Base-by-base conservation (phyloP, 768 basidiomycete genomes). In the Sutorius australiensis region DNA sequence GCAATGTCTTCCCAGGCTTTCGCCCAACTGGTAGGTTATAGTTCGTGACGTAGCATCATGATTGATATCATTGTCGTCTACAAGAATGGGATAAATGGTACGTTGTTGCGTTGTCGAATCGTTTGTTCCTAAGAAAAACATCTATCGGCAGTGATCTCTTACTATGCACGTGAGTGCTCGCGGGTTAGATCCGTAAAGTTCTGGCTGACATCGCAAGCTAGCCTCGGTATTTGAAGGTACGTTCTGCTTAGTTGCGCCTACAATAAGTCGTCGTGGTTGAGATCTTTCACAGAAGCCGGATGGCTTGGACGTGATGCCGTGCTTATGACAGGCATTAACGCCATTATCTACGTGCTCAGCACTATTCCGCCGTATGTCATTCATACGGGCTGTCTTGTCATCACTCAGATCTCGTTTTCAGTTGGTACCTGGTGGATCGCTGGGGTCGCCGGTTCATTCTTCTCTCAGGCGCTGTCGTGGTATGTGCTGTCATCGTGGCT, bases 1-100 rank as follows among this genome's bases (percentile, higher is more conserved):
- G 95, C 95, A 14, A 95, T 95, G 91, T 91, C 89, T 17, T 92
- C 92, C 50, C 95, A 97, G 68, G 89, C 91, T 38, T 95, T 97
- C 71, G 95, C 95, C 39, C 95, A 97, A 66, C 74, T 97, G 64
- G 93, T 92, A 57, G 55, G 90, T 77, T 37, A 32, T 13, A 21
- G 28, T 50, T 33, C n/a, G 44, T 19, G 4, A 36, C 12, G 14
- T 31, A 19, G 5, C 21, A 21, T 30, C 31, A 13, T 33, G 44
- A 37, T 40, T 57, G 43, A 57, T 16, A 12, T 57, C 24, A 40
- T 32, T 36, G 30, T 48, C 21, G 28, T 38, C 42, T 17, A 16
- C 27, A 55, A 95, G 92, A 95, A 95, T 67, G 95, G 94, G 54
- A 98, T 97, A 63, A 97, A 95, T 66, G 89, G 90, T 89, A 69